Conservation (phyloP, 192 early-diverging fungal species). For the Gigaspora rosea region DNA sequence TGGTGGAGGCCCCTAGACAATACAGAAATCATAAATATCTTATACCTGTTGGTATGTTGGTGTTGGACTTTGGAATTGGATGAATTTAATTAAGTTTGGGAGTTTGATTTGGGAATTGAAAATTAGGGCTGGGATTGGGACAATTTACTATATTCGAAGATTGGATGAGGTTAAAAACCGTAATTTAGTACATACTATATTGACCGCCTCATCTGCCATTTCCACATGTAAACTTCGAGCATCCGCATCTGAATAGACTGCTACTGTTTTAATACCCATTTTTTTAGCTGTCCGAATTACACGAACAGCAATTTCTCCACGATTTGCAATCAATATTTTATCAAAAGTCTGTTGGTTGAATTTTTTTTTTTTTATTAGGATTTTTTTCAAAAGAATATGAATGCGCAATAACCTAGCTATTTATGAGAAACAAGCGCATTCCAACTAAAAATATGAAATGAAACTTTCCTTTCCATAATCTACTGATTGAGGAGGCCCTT, state of each 20-base stretch:
- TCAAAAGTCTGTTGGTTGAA: constrained; percentile 65
- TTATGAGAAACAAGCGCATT: too few relatives aligned
- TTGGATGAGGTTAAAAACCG: constrained; percentile 23
- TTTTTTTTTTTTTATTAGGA: background rate
- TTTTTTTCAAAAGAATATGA: too few relatives aligned
- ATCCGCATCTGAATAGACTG: constrained; percentile 93
- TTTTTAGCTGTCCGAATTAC: constrained; percentile 90
- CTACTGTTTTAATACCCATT: constrained; percentile 94
- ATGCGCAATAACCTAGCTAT: too few relatives aligned
- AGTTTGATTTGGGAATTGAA: too few relatives aligned
- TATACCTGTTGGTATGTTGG: too few relatives aligned
- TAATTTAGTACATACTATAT: constrained; percentile 49
- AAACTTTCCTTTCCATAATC: constrained; percentile 8
- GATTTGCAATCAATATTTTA: constrained; percentile 94
- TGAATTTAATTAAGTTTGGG: too few relatives aligned
- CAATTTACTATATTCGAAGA: background rate
- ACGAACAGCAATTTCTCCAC: constrained; percentile 94
- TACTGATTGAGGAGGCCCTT: background rate
- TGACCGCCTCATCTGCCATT: constrained; percentile 85
- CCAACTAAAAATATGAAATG: too few relatives aligned
- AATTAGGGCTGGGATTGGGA: too few relatives aligned
- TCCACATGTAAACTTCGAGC: constrained; percentile 83
- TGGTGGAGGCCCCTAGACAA: constrained; percentile 66
- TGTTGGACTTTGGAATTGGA: too few relatives aligned
- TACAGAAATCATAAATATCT: background rate